Evolutionary conservation across 2,329 filamentous ascomycete genomes (phyloP).

Genomic region (Neurospora sp.): DNA sequence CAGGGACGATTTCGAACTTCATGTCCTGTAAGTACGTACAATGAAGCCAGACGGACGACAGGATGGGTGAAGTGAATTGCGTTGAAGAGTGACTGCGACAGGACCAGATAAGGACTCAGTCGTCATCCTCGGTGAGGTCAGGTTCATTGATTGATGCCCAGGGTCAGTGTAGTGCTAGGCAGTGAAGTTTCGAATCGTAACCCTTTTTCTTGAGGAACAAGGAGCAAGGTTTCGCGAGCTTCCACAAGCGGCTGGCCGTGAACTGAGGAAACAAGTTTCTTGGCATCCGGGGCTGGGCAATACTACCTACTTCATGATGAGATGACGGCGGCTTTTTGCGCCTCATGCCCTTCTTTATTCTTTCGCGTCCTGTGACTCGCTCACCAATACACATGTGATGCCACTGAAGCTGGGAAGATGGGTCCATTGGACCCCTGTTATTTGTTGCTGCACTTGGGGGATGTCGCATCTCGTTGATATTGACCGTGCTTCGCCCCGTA

Average conservation of each 20-base stretch:
- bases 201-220: not conserved
- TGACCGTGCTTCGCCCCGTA: not conserved
- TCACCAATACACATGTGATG: not conserved
- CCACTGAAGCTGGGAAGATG: not conserved
- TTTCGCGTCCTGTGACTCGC: not conserved
- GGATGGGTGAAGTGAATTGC: not conserved
- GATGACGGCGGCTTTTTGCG: not conserved
- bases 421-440: not conserved
- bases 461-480: not conserved
- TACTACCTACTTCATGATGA: not conserved
- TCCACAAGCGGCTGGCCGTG: not conserved
- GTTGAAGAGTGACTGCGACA: not conserved
- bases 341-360: not conserved
- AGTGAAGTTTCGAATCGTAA: not conserved
- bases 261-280: not conserved
- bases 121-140: not conserved
- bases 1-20: not conserved
- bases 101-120: not conserved
- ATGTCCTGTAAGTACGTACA: not conserved
- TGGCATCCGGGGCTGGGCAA: not conserved
- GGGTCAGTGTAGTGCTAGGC: not conserved
- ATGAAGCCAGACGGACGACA: not conserved
- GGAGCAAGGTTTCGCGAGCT: not conserved
- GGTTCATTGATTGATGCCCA: not conserved
- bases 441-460: not conserved